Evolutionary conservation across 306 rosid genomes (phyloP), one percentile per base, ranked within the genome.

Genomic region (Rubus idaeus): DNA sequence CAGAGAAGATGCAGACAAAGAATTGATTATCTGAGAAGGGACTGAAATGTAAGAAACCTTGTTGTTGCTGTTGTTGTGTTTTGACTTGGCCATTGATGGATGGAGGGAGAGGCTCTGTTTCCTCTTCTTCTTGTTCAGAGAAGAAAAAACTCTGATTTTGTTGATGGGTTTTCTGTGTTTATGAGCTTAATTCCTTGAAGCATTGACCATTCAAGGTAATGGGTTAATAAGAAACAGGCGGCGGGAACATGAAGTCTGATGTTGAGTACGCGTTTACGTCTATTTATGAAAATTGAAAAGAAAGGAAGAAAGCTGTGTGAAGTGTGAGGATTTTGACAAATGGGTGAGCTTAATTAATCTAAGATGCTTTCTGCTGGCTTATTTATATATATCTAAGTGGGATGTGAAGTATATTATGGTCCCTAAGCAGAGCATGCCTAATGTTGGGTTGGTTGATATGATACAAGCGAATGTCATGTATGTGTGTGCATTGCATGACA

Each of bases 11-110:
- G 99, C 84, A 37, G 99, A 87, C 42, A 95, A 61, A 3, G 99
- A 89, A 61, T 85, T 95, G 74, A 95, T 95, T 56, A 95, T 88
- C 87, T 92, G 99, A 65, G 97, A 92, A 10, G 99, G 99, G 40
- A 95, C 99, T 6, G 99, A 91, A 75, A 95, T 95, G 91, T 86
- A 95, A 1, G 87, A 87, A 11, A 87, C 76, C 81, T 88, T 90
- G 86, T 86, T 87, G 13, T 86, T 86, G n/a, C 87, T 90, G 86
- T 86, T 87, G 75, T 78, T 88, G 79, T 83, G 87, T 76, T 90
- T 92, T 2, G 90, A 85, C 77, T 87, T 91, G 4, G 92, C 97
- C 97, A 92, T 94, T 51, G 83, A 68, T 72, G 45, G 30, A 6
- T 17, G 0, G 65, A 60, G 65, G 0, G 60, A 53, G 63, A 71